These are phyloP conservation scores for Talaromyces sp. DNA, from an alignment of 2,329 filamentous ascomycete genomes.

Conservation along the genomic window DNA sequence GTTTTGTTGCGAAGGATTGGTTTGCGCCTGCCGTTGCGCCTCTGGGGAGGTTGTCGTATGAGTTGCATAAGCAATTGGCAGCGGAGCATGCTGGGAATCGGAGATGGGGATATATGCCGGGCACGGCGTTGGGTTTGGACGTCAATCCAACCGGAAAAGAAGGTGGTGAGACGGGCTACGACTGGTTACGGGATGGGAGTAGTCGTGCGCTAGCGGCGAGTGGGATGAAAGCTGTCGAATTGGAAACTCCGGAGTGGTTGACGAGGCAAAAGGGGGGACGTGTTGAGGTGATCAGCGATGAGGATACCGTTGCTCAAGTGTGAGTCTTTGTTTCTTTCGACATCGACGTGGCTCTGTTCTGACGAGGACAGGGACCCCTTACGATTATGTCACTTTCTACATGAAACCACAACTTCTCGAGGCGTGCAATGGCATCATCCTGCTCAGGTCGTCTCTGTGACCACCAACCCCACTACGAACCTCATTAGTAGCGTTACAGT, in stretches of 20 bases:
- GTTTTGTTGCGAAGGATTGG: slow-evolving; percentile 72
- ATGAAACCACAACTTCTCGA: slow-evolving; percentile 53
- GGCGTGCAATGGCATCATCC: slow-evolving; percentile 67
- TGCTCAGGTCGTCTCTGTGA: slow-evolving; percentile 53
- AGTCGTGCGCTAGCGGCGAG: slow-evolving; percentile 57
- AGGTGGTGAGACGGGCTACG: slow-evolving; percentile 47
- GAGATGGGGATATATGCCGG: slow-evolving; percentile 58
- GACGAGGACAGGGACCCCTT: slow-evolving; percentile 56
- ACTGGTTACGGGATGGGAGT: slow-evolving; percentile 64
- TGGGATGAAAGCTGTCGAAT: slow-evolving; percentile 29
- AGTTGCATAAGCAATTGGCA: slow-evolving; percentile 63
- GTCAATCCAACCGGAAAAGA: slow-evolving; percentile 30
- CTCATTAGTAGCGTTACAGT: slow-evolving; percentile 54
- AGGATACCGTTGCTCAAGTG: slow-evolving; percentile 62
- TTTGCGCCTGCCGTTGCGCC: slow-evolving; percentile 56
- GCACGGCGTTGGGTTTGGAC: slow-evolving; percentile 57
- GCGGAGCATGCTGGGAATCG: slow-evolving; percentile 54
- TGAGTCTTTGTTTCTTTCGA: slow-evolving; percentile 38
- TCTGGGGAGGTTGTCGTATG: slow-evolving; percentile 65
- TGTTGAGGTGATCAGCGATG: slow-evolving; percentile 60
- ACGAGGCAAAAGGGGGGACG: slow-evolving; percentile 52
- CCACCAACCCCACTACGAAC: slow-evolving; percentile 47
- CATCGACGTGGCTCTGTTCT: background rate
- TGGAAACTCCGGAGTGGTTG: slow-evolving; percentile 56
- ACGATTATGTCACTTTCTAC: slow-evolving; percentile 62